Conservation (phyloP, 805 yeast species). For the Kuraishia ogatae region DNA sequence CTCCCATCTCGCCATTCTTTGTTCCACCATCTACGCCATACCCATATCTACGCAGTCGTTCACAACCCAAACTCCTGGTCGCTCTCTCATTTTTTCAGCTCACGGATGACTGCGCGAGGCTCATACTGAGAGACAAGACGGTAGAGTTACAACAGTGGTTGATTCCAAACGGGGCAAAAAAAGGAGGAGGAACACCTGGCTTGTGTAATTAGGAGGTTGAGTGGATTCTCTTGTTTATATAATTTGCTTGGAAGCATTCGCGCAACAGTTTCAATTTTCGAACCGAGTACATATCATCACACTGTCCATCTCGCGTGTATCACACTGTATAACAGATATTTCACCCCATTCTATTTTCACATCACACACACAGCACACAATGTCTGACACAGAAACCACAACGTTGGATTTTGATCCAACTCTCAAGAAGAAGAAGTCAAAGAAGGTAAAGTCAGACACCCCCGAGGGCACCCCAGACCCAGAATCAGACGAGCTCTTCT, state of each 20-base stretch:
- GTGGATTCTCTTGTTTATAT: too few relatives aligned
- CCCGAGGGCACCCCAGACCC: slow-evolving; percentile 24
- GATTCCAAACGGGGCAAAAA: too few relatives aligned
- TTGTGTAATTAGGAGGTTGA: too few relatives aligned
- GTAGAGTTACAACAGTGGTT: not conserved
- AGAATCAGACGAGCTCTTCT: slow-evolving; percentile 50
- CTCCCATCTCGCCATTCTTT: not conserved
- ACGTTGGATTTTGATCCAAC: slow-evolving; percentile 64
- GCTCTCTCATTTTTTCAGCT: not conserved
- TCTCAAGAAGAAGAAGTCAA: slow-evolving; percentile 75
- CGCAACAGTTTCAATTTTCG: too few relatives aligned
- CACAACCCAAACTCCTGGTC: not conserved
- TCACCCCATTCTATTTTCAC: not conserved
- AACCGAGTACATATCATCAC: too few relatives aligned
- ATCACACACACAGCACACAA: slow-evolving; percentile 3
- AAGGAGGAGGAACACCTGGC: too few relatives aligned
- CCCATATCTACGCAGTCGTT: not conserved
- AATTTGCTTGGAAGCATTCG: too few relatives aligned
- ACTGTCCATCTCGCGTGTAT: too few relatives aligned
- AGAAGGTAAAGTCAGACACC: slow-evolving; percentile 29
- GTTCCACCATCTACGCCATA: not conserved
- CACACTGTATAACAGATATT: too few relatives aligned
- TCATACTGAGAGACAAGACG: not conserved
- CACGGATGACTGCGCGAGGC: not conserved
- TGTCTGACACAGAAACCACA: slow-evolving; percentile 22